phyloP scores from a whole-genome alignment of 345 rosid genomes.

The Eucalyptus camaldulensis region DNA sequence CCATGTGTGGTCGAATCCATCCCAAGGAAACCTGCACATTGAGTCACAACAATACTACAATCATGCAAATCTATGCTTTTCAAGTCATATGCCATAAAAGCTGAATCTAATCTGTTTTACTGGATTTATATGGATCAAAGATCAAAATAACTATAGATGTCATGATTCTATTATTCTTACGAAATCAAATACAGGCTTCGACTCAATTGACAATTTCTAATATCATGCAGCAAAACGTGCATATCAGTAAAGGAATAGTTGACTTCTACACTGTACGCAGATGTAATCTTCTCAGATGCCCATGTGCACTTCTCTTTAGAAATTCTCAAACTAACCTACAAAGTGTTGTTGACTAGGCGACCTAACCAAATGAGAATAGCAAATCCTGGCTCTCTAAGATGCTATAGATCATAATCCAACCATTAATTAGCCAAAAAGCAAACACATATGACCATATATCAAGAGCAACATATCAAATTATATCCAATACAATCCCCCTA shows the following conservation, averaged over 20 bases:
- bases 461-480: background rate
- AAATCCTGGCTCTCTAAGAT: background rate
- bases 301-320: background rate
- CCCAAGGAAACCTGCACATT: constrained; percentile 12
- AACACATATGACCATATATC: background rate
- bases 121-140: background rate
- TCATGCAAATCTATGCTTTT: background rate
- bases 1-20: constrained; percentile 40
- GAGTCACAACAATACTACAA: background rate
- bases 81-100: background rate
- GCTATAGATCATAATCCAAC: background rate
- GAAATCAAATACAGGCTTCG: background rate
- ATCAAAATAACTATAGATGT: background rate
- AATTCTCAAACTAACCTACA: background rate
- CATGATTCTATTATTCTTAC: background rate
- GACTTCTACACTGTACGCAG: background rate
- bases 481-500: background rate
- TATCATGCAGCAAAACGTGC: background rate
- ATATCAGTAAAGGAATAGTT: background rate
- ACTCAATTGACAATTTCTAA: background rate
- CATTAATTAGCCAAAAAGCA: background rate
- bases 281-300: background rate
- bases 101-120: background rate
- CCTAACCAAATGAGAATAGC: background rate
- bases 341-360: background rate